A percentile compares a stretch with the other conserved stretches of the same genome.
These are phyloP conservation scores for Penicillium concentricum DNA, from an alignment of 2,329 filamentous ascomycete species.

Conservation along the genomic window DNA sequence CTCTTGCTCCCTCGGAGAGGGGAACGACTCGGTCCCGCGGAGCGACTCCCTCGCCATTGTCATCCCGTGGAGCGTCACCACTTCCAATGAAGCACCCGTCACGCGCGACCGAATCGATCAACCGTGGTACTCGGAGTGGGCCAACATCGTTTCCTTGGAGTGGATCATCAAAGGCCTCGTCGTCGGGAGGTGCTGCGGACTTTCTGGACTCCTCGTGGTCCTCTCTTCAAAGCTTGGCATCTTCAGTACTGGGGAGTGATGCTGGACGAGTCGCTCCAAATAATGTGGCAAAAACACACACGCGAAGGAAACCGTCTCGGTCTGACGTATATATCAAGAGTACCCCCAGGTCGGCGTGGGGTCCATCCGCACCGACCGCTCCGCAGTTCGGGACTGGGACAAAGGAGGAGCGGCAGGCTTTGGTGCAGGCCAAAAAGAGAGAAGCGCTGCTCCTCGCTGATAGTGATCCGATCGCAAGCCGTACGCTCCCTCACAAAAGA, in stretches of 20 bases:
- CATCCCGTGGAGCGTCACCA: conserved; percentile 39
- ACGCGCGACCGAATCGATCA: conserved; percentile 28
- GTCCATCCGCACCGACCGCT: conserved; percentile 36
- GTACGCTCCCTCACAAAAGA: conserved; percentile 44
- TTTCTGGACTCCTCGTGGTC: conserved; percentile 50
- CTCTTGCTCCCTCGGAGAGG: conserved; percentile 15
- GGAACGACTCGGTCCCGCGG: conserved; percentile 38
- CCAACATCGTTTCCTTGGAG: conserved; percentile 26
- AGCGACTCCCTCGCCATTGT: conserved; percentile 41
- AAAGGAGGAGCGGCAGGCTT: conserved; percentile 45
- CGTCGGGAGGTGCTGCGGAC: conserved; percentile 31
- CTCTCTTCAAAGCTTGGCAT: conserved; percentile 50
- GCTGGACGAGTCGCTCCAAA: conserved; percentile 27
- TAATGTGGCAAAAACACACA: conserved; percentile 28
- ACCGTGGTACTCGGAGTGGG: conserved; percentile 22
- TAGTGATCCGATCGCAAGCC: conserved; percentile 37
- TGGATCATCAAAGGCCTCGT: conserved; percentile 23
- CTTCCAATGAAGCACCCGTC: conserved; percentile 41
- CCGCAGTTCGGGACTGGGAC: conserved; percentile 39
- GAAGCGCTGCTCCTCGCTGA: conserved; percentile 47
- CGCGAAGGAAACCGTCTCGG: conserved; percentile 39
- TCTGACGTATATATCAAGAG: conserved; percentile 32
- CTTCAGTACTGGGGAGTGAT: conserved; percentile 48
- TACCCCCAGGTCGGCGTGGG: conserved; percentile 39
- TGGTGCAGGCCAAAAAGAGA: conserved; percentile 50